Percentiles rank a stretch among this genome's conserved stretches.
phyloP scores from a whole-genome alignment of 1,139 yeast genomes.

The Geotrichum cucujoidarum region DNA sequence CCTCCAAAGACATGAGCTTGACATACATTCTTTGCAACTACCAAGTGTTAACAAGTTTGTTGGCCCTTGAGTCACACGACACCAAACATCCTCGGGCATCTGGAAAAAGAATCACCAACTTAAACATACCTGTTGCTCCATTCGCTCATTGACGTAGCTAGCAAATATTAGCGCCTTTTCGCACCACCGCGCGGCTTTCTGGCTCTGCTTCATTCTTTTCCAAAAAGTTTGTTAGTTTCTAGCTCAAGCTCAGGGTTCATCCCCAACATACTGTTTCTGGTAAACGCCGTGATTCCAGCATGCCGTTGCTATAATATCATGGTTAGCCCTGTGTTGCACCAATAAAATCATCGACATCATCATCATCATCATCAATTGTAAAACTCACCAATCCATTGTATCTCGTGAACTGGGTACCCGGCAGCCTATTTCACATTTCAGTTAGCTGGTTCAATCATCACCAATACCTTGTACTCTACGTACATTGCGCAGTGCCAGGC shows the following conservation, averaged over 20 bases:
- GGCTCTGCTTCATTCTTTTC: constrained; percentile 17
- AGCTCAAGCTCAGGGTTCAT: not conserved
- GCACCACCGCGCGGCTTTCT: constrained; percentile 20
- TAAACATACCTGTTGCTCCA: constrained; percentile 20
- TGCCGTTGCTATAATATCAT: constrained; percentile 20
- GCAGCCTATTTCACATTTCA: constrained; percentile 1
- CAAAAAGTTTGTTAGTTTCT: not conserved
- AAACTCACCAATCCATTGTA: constrained; percentile 20
- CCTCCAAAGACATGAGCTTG: constrained; percentile 18
- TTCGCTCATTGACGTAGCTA: constrained; percentile 19
- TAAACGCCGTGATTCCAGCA: constrained; percentile 22
- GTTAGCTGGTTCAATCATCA: not conserved
- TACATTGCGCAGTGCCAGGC: constrained; percentile 17
- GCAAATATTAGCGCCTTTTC: constrained; percentile 20
- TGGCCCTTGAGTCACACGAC: not conserved
- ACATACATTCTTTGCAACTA: constrained; percentile 19
- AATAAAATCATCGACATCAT: not conserved
- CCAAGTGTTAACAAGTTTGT: not conserved
- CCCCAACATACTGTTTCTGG: constrained; percentile 19
- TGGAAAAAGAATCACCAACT: not conserved
- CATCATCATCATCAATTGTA: not conserved
- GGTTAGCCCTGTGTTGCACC: too few relatives aligned
- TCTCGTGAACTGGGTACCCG: constrained; percentile 18
- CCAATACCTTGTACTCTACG: not conserved
- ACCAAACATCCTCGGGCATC: too few relatives aligned